Evolutionary conservation across 2,329 filamentous ascomycete species (phyloP), one percentile per base, ranked within the genome.

Genomic region (Fusarium luffae): DNA sequence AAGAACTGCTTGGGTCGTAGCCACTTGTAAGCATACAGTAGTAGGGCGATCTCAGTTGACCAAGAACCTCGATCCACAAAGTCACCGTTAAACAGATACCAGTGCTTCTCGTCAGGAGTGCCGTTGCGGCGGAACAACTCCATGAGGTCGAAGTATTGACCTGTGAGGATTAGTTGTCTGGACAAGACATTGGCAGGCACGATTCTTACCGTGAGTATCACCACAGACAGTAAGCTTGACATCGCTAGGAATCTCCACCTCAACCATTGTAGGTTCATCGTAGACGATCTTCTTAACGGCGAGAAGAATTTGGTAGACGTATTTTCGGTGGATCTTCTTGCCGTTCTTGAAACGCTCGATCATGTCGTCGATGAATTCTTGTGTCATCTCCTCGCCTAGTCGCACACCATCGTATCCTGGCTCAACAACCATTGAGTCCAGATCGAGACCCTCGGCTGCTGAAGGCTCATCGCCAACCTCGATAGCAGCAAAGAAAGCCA

Each of bases 341-440:
- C 96, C 96, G 52, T 88, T 91, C 87, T 97, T 97, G 87, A 99
- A 99, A 32, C 96, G 86, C 79, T 96, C 88, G 59, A 93, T 95
- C 95, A 98, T 98, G 82, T 99, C 95, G 75, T 97, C 92, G 75
- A 99, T 93, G 77, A 99, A 99, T 75, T 98, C 95, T 73, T 95
- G 89, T 2, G 95, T 98, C 94, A 99, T 99, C 78, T 92, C 86
- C 54, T 91, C 87, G 41, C 88, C 91, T 55, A 99, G 83, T 59
- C 86, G 86, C 23, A 90, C 91, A 66, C 96, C 96, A 76, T 99
- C 96, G 76, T 99, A 99, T 58, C 86, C 86, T 23, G 90, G 83
- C 67, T 98, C 94, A 19, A 99, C 89, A 13, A 84, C 84, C 81
- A 99, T 98, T 58, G 90, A 88, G 64, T 96, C 93, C 63, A 99